Percentiles rank a stretch among this genome's conserved stretches.
phyloP scores from a whole-genome alignment of 352 stramenopile species.

The Pythium plurisporium region DNA sequence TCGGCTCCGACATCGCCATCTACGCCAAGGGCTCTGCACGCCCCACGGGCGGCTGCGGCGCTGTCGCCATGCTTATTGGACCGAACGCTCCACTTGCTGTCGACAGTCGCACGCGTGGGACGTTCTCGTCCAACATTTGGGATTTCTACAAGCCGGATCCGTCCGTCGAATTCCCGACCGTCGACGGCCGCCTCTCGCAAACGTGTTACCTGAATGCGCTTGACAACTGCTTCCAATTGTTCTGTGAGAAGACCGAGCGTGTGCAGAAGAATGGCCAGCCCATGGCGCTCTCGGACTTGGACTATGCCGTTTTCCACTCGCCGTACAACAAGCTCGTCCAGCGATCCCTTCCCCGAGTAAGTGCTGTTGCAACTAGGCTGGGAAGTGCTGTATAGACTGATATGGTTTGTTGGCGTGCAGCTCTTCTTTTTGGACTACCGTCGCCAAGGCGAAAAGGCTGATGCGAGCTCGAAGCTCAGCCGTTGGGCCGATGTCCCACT shows the following conservation, averaged over 20 bases:
- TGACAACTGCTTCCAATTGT: slow-evolving; percentile 93
- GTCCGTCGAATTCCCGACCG: slow-evolving; percentile 92
- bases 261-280: slow-evolving; percentile 7
- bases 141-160: slow-evolving; percentile 98
- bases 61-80: slow-evolving; percentile 95
- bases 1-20: slow-evolving; percentile 95
- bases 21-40: slow-evolving; percentile 91
- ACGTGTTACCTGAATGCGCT: slow-evolving; percentile 94
- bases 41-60: slow-evolving; percentile 90
- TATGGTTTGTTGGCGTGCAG: slow-evolving; percentile 11
- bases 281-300: slow-evolving; percentile 68
- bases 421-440: slow-evolving; percentile 59
- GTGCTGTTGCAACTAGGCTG: slow-evolving; percentile 1
- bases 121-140: slow-evolving; percentile 92
- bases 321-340: slow-evolving; percentile 99
- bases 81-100: slow-evolving; percentile 92
- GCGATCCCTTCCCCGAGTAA: slow-evolving; percentile 92
- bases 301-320: slow-evolving; percentile 97
- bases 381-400: background rate
- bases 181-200: slow-evolving; percentile 94
- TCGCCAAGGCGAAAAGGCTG: slow-evolving; percentile 22
- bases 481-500: slow-evolving; percentile 79
- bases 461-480: slow-evolving; percentile 35
- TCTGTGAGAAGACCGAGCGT: slow-evolving; percentile 78
- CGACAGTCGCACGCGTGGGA: slow-evolving; percentile 85